Evolutionary conservation across 2,329 filamentous ascomycete genomes (phyloP), one percentile per base, ranked within the genome.

Genomic region (Hymenoscyphus albidus): DNA sequence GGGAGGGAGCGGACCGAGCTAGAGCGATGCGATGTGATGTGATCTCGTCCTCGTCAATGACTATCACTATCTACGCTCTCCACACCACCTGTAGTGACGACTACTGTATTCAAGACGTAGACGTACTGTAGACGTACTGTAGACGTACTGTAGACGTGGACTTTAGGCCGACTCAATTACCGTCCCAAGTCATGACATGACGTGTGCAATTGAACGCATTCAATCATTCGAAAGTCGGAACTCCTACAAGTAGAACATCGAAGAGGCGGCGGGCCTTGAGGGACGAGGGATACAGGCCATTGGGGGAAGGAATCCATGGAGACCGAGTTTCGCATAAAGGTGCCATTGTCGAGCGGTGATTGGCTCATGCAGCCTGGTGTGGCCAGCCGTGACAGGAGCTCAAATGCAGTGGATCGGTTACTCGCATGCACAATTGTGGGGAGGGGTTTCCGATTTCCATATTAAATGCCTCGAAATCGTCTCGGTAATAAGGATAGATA

Each of bases 121-220:
- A 54, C 48, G 48, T 27, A 27, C 27, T 27, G 27, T 27, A 27
- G 27, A 54, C 48, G 48, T 27, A 27, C 27, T 27, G 27, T 27
- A 27, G 27, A 27, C 3, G 27, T 27, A 27, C 27, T 27, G 44
- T 27, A 14, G 48, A 54, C 7, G n/a, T 54, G 18, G 9, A 54
- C 18, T 27, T 54, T 22, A 54, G 48, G 18, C 48, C 22, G 48
- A 35, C 3, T 35, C 35, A 35, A 35, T 22, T 54, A n/a, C 42
- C 6, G 16, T 44, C 10, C 48, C 48, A 54, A 12, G 18, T 54
- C 48, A 54, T 27, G 48, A 54, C 22, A 27, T 54, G 48, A 54
- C 48, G 48, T 54, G 48, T 22, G 48, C 48, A 54, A 31, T 54
- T 54, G 48, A 54, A 27, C 18, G 48, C 48, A 54, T 54, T 54